Evolutionary conservation across 2,329 filamentous ascomycete species (phyloP).

Genomic region (Ophiocordyceps sinensis): DNA sequence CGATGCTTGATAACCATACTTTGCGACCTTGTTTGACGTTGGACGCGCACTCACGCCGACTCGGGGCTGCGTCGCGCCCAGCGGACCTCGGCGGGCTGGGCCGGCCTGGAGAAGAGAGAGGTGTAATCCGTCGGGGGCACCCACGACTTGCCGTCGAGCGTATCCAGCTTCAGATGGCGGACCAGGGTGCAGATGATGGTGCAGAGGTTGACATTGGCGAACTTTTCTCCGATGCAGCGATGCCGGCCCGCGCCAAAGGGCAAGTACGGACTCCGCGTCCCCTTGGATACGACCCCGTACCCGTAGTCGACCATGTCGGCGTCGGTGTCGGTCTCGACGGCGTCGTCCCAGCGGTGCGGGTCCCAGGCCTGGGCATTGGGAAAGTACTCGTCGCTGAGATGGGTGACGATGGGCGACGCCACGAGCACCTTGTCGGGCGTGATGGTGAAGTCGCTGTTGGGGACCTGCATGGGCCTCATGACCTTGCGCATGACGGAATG

Average conservation of each 20-base stretch:
- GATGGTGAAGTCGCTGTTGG: constrained; percentile 70
- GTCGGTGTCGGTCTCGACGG: constrained; percentile 36
- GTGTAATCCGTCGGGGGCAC: constrained; percentile 56
- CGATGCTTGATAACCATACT: too few species aligned
- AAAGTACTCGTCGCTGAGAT: constrained; percentile 64
- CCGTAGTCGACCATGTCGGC: constrained; percentile 83
- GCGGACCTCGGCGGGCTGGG: constrained; percentile 55
- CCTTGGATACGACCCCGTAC: constrained; percentile 86
- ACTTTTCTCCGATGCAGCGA: constrained; percentile 92
- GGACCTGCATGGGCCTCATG: constrained; percentile 72
- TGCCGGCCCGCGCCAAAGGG: constrained; percentile 90
- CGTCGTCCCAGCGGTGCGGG: constrained; percentile 76
- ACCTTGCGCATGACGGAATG: constrained; percentile 91
- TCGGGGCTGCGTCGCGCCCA: constrained; percentile 40
- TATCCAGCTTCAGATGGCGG: constrained; percentile 65
- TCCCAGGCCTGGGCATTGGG: constrained; percentile 74
- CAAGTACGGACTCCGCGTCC: constrained; percentile 75
- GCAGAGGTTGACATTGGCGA: constrained; percentile 83
- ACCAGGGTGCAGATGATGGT: constrained; percentile 70
- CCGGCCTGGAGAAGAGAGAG: constrained; percentile 59
- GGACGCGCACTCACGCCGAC: too few species aligned
- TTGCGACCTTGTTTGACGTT: too few species aligned
- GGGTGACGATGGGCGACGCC: constrained; percentile 56
- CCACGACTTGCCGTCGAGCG: constrained; percentile 52
- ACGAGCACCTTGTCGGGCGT: constrained; percentile 68